phyloP scores from a whole-genome alignment of 2,329 filamentous ascomycete genomes.

The Eutypa lata region DNA sequence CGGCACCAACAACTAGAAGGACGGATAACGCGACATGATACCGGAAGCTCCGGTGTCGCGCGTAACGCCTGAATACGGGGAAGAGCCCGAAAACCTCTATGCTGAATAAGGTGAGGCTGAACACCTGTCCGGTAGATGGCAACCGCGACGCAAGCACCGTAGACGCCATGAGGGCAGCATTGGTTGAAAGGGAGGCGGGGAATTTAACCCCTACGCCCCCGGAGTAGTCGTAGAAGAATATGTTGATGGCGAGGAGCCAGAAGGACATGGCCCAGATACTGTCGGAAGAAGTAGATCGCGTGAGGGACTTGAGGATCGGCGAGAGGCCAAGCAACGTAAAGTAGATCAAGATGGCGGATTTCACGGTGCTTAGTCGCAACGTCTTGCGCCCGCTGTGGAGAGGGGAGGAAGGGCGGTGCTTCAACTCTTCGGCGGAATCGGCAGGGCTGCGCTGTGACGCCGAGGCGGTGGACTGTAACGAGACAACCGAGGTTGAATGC shows the following conservation, averaged over 20 bases:
- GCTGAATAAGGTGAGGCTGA: conserved; percentile 89
- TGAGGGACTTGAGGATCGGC: conserved; percentile 95
- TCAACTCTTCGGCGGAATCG: conserved; percentile 30
- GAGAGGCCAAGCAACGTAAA: conserved; percentile 87
- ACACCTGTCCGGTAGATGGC: conserved; percentile 88
- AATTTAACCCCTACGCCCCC: conserved; percentile 63
- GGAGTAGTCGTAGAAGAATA: conserved; percentile 97
- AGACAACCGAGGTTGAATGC: conserved; percentile 53
- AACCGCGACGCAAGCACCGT: conserved; percentile 90
- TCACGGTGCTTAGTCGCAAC: conserved; percentile 72
- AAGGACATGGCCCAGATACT: conserved; percentile 97
- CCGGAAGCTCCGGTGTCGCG: conserved; percentile 75
- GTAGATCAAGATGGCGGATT: conserved; percentile 90
- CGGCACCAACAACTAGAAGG: conserved; percentile 73
- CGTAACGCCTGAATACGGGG: conserved; percentile 91
- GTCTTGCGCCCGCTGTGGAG: conserved; percentile 40
- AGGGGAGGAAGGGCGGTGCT: conserved; percentile 30
- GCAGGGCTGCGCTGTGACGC: conserved; percentile 22
- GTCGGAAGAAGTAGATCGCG: conserved; percentile 84
- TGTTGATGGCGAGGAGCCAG: conserved; percentile 90
- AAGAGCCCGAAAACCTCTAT: conserved; percentile 98
- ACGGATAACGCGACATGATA: conserved; percentile 78
- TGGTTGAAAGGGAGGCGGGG: conserved; percentile 79
- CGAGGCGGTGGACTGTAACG: conserved; percentile 45
- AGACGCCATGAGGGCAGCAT: conserved; percentile 93